Evolutionary conservation across 768 basidiomycete species (phyloP).

Genomic region (Pleurotus pulmonarius): DNA sequence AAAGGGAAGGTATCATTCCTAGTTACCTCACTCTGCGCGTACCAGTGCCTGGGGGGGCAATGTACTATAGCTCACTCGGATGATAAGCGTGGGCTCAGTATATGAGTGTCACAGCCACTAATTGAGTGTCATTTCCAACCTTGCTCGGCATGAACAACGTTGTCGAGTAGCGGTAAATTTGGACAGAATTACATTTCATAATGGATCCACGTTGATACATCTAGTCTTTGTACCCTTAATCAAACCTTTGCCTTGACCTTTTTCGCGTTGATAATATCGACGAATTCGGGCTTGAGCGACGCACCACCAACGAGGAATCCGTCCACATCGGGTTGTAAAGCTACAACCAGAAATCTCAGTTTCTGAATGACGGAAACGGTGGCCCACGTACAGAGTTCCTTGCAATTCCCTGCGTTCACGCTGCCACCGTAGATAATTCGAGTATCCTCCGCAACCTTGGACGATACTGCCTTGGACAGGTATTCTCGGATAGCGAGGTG

Average conservation of each 20-base stretch:
- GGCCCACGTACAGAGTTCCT: conserved; percentile 72
- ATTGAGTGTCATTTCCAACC: no score
- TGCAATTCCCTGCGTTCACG: conserved; percentile 85
- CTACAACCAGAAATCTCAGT: conserved; percentile 32
- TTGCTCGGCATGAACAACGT: no score
- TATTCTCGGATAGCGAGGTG: conserved; percentile 81
- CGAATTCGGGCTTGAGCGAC: conserved; percentile 96
- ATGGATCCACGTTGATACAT: no score
- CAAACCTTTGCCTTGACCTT: conserved; percentile 14
- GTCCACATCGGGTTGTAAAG: conserved; percentile 78
- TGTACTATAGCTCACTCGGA: no score
- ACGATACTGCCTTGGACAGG: conserved; percentile 61
- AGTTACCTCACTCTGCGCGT: no score
- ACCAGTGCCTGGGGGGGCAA: no score
- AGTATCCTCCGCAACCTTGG: conserved; percentile 63
- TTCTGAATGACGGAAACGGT: background rate
- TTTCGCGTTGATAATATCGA: conserved; percentile 81
- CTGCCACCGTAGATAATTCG: conserved; percentile 96
- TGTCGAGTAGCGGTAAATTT: no score
- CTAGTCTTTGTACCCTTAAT: no score
- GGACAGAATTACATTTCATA: no score
- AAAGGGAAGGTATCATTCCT: no score
- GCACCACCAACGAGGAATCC: conserved; percentile 98
- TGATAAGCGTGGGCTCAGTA: no score
- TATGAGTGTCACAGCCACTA: no score